Evolutionary conservation across 768 basidiomycete genomes (phyloP).

Genomic region (Collybia sp.): DNA sequence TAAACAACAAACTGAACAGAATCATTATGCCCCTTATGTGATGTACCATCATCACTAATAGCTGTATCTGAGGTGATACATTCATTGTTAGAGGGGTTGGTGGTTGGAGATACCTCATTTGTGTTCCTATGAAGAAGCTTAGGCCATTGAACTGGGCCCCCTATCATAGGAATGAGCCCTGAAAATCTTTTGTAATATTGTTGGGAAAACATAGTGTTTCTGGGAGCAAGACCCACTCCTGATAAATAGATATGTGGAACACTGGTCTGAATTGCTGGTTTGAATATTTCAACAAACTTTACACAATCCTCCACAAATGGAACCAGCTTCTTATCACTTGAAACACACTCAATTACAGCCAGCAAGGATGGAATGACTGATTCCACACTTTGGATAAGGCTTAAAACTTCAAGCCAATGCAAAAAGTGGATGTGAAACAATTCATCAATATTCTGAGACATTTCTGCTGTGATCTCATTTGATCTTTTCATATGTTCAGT

Average conservation of each 20-base stretch:
- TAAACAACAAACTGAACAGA: no score
- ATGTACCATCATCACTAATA: neutral
- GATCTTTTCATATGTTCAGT: constrained; percentile 15
- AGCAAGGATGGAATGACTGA: neutral
- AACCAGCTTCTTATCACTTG: neutral
- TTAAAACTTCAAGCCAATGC: constrained; percentile 15
- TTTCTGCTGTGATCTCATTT: no score
- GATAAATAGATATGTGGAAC: constrained; percentile 20
- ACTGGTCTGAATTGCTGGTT: constrained; percentile 9
- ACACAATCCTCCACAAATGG: neutral
- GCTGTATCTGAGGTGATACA: neutral
- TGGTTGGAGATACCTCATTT: constrained; percentile 8
- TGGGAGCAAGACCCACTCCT: constrained; percentile 16
- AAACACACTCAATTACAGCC: neutral
- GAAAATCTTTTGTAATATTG: neutral
- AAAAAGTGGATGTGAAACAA: constrained; percentile 6
- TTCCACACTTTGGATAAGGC: constrained; percentile 1
- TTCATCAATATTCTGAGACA: neutral
- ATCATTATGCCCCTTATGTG: neutral
- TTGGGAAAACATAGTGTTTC: neutral
- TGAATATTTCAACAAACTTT: constrained; percentile 12
- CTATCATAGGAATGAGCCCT: constrained; percentile 1
- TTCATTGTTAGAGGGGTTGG: constrained; percentile 10
- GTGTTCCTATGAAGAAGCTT: constrained; percentile 9
- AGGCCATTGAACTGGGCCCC: neutral